Evolutionary conservation across 1,284 basidiomycete genomes (phyloP).

Genomic region (Fomitiporia mediterranea): DNA sequence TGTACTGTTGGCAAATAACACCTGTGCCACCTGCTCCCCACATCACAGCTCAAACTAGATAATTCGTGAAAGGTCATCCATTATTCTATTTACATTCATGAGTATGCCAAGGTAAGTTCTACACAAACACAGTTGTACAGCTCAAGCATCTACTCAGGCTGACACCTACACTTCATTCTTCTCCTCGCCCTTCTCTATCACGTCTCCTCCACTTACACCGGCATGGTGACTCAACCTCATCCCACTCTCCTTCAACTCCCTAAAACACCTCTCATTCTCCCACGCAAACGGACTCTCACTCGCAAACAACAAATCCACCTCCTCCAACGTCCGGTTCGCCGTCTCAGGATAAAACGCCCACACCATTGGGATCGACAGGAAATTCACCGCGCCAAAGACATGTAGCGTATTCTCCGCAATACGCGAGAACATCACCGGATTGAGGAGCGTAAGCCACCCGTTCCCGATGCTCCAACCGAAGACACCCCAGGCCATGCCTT

Average conservation of each 20-base stretch:
- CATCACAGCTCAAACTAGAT: too few relatives aligned
- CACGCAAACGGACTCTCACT: slow-evolving; percentile 42
- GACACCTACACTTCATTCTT: too few relatives aligned
- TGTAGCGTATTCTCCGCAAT: slow-evolving; percentile 39
- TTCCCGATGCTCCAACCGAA: slow-evolving; percentile 51
- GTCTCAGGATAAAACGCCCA: slow-evolving; percentile 51
- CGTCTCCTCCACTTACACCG: background rate
- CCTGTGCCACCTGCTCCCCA: too few relatives aligned
- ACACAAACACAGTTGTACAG: too few relatives aligned
- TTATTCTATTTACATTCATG: too few relatives aligned
- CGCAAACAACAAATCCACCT: slow-evolving; percentile 46
- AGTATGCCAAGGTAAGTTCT: too few relatives aligned
- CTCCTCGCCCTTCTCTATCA: background rate
- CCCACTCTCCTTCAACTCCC: slow-evolving; percentile 26
- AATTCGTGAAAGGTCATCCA: too few relatives aligned
- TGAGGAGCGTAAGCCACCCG: slow-evolving; percentile 33
- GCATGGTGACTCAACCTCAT: background rate
- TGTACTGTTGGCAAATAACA: too few relatives aligned
- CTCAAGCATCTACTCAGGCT: too few relatives aligned
- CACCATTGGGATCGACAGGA: slow-evolving; percentile 43
- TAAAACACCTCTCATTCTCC: slow-evolving; percentile 38
- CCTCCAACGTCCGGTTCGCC: slow-evolving; percentile 48
- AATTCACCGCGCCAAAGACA: slow-evolving; percentile 44
- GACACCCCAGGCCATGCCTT: slow-evolving; percentile 51
- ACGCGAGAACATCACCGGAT: slow-evolving; percentile 34